phyloP scores from a whole-genome alignment of 306 rosid species.

The Cercis canadensis region DNA sequence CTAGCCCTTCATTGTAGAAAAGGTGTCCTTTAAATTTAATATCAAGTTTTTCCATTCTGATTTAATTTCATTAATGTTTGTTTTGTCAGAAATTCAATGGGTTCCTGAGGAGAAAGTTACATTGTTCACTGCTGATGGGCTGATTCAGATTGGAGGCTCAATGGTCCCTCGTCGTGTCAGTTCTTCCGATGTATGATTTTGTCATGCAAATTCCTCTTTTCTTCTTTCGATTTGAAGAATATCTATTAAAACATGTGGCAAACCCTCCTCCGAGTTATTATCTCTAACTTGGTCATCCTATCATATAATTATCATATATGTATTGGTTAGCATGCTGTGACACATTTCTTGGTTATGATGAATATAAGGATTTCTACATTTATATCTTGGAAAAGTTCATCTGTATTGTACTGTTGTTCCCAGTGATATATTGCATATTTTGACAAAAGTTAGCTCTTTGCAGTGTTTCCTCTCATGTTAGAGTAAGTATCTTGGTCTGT shows the following conservation, averaged over 20 bases:
- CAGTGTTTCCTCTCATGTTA: neutral
- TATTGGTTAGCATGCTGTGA: slow-evolving; percentile 1
- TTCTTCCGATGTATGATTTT: slow-evolving; percentile 65
- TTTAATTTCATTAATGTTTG: slow-evolving; percentile 24
- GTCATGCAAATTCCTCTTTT: neutral
- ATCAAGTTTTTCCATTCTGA: neutral
- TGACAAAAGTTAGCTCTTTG: neutral
- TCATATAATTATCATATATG: neutral
- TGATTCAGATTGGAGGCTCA: slow-evolving; percentile 92
- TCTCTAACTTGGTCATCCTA: neutral
- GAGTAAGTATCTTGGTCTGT: slow-evolving; percentile 16
- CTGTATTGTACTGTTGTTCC: slow-evolving; percentile 18
- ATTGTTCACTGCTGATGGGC: slow-evolving; percentile 90
- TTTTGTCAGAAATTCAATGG: slow-evolving; percentile 86
- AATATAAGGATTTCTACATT: neutral
- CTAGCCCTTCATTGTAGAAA: neutral
- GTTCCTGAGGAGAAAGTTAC: slow-evolving; percentile 78
- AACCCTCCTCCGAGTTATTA: neutral
- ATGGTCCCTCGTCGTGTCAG: slow-evolving; percentile 71
- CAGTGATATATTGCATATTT: slow-evolving; percentile 10
- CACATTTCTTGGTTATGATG: slow-evolving; percentile 7
- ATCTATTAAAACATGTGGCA: neutral
- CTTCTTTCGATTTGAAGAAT: slow-evolving; percentile 7
- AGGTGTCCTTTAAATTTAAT: neutral
- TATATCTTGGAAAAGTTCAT: neutral